Base-by-base conservation (phyloP, 768 basidiomycete genomes). In the Cyclocybe aegerita region DNA sequence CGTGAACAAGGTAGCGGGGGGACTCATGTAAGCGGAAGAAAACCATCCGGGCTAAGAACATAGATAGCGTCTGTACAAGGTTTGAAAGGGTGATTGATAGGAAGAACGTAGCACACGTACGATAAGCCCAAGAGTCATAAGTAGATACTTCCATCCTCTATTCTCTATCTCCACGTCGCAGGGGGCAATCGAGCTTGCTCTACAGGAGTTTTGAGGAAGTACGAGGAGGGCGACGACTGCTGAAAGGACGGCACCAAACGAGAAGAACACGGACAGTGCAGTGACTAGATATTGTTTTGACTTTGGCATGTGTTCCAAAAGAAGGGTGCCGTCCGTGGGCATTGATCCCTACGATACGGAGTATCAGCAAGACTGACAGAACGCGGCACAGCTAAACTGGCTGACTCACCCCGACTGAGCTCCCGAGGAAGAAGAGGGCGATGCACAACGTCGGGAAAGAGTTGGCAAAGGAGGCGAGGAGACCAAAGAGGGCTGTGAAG, bases 11-110 rank as follows among this genome's bases (percentile, higher is more conserved):
- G 64, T 86, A 98, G 16, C 93, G 83, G 1, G 97, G 94, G 0
- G 93, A 95, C 69, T 99, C 96, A 66, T 98, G 88, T 4, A 99
- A 72, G 14, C 87, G 84, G 78, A 98, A 97, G 66, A 98, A 85
- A 8, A 88, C 71, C 50, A 95, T 90, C 12, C 97, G 89, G 9
- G 85, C 85, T 30, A 90, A 62, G 65, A 93, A 94, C 89, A 98
- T 95, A 2, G 73, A 68, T 6, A 94, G 70, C 7, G 93, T 97
- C 95, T 98, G 60, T 32, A 37, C 47, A 58, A 46, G 9, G 7
- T 14, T 43, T 30, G 43, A 7, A 16, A 49, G 32, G 38, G 39
- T 5, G 16, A 15, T 36, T 12, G 33, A 43, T 31, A 7, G 38
- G 48, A 52, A 58, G 46, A 14, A 23, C 29, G n/a, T 14, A n/a